These are phyloP conservation scores for Ramalina peruviana DNA, from an alignment of 495 filamentous ascomycete genomes.

Conservation along the genomic window DNA sequence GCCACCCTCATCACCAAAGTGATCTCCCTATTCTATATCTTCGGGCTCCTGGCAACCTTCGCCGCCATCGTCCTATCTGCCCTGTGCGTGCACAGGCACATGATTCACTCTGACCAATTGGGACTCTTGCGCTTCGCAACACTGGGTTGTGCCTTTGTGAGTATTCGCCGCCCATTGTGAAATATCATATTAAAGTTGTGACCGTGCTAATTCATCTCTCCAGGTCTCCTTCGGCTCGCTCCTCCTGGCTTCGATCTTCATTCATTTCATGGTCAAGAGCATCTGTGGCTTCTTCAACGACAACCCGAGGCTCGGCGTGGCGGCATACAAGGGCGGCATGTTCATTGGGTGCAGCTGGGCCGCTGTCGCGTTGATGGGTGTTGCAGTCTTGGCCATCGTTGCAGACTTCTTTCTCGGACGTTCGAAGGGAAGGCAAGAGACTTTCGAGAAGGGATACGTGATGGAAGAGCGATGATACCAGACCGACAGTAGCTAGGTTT, in stretches of 20 bases:
- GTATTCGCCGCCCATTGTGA: neutral
- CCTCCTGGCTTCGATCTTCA: slow-evolving; percentile 4
- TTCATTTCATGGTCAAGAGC: slow-evolving; percentile 7
- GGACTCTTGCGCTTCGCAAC: neutral
- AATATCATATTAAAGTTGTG: neutral
- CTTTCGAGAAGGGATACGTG: neutral
- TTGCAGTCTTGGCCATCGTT: neutral
- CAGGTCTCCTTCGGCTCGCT: slow-evolving; percentile 2
- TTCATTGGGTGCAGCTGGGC: slow-evolving; percentile 1
- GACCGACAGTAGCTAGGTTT: no score
- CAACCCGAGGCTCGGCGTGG: slow-evolving; percentile 1
- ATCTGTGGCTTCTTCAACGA: slow-evolving; percentile 3
- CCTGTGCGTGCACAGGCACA: neutral
- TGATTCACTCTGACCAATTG: neutral
- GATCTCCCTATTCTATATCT: slow-evolving; percentile 7
- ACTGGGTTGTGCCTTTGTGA: neutral
- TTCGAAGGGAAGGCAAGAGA: slow-evolving; percentile 1
- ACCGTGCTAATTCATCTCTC: neutral
- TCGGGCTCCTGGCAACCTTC: slow-evolving; percentile 2
- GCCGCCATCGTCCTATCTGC: neutral
- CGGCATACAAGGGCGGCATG: neutral
- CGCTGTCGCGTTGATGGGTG: slow-evolving; percentile 1
- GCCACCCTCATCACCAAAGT: slow-evolving; percentile 8
- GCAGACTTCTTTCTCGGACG: neutral
- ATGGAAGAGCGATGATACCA: neutral